Conservation (phyloP, 352 stramenopile genomes). For the Phytophthora ohioensis region DNA sequence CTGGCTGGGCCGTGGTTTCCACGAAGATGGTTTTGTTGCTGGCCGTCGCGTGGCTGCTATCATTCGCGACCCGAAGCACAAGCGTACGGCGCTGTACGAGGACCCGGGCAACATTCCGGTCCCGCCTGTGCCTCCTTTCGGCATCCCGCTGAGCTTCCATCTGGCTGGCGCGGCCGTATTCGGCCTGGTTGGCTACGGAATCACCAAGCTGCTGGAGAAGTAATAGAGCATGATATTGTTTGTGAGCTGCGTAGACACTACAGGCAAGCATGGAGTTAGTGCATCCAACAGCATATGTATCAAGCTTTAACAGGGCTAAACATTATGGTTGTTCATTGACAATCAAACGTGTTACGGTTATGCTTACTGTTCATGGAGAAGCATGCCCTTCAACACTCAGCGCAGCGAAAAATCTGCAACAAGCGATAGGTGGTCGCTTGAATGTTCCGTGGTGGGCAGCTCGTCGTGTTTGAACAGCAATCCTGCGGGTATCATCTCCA, state of each 20-base stretch:
- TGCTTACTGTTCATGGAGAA: background rate
- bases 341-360: background rate
- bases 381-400: background rate
- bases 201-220: constrained; percentile 68
- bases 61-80: constrained; percentile 79
- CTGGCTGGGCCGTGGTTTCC: constrained; percentile 87
- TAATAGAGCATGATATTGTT: constrained; percentile 42
- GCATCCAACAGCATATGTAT: constrained; percentile 7
- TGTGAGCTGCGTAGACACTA: constrained; percentile 7
- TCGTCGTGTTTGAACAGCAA: constrained; percentile 58
- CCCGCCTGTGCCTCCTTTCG: constrained; percentile 76
- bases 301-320: constrained; percentile 6
- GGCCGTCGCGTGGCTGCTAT: constrained; percentile 81
- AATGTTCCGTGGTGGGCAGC: constrained; percentile 61
- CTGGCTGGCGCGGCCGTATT: constrained; percentile 59
- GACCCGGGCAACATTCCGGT: constrained; percentile 85
- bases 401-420: constrained; percentile 68
- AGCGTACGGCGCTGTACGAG: constrained; percentile 77
- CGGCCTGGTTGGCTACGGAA: constrained; percentile 69
- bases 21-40: constrained; percentile 90
- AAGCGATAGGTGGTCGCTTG: constrained; percentile 76
- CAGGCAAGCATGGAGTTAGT: constrained; percentile 13
- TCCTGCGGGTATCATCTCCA: constrained; percentile 65
- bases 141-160: constrained; percentile 75
- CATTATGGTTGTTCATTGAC: constrained; percentile 11